Percentiles rank a stretch among this genome's conserved stretches.
Evolutionary conservation across 768 basidiomycete genomes (phyloP).

Genomic region (Kwoniella europaea): DNA sequence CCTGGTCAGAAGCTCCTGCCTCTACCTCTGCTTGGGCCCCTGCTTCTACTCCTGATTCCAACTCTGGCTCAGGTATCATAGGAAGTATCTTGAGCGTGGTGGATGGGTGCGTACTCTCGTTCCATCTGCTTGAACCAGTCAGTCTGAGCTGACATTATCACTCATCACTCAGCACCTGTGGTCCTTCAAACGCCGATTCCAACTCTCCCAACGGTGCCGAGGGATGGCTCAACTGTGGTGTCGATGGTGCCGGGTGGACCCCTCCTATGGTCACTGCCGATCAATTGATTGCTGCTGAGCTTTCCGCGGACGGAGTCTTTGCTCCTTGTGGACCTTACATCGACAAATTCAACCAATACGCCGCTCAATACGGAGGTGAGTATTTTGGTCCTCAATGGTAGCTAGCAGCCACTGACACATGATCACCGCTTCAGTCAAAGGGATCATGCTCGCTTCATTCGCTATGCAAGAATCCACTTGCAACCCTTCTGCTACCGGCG

Average conservation of each 20-base stretch:
- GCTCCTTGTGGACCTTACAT: slow-evolving; percentile 52
- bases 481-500: slow-evolving; percentile 70
- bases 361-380: slow-evolving; percentile 44
- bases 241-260: slow-evolving; percentile 69
- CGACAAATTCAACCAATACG: slow-evolving; percentile 51
- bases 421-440: slow-evolving; percentile 58
- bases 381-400: not conserved
- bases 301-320: slow-evolving; percentile 46
- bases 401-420: slow-evolving; percentile 34
- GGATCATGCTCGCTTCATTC: slow-evolving; percentile 78
- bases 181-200: slow-evolving; percentile 37
- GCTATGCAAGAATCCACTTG: slow-evolving; percentile 88
- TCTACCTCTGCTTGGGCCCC: slow-evolving; percentile 6
- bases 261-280: slow-evolving; percentile 68
- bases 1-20: slow-evolving; percentile 1
- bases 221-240: slow-evolving; percentile 78
- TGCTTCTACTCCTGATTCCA: slow-evolving; percentile 5
- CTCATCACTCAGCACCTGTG: slow-evolving; percentile 37
- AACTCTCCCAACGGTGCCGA: slow-evolving; percentile 60
- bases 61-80: slow-evolving; percentile 3
- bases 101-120: slow-evolving; percentile 29
- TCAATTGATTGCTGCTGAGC: slow-evolving; percentile 58
- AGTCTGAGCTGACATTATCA: not conserved
- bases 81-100: slow-evolving; percentile 23
- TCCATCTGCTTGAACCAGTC: not conserved